These are phyloP conservation scores for Yarrowia sp. DNA, from an alignment of 805 yeast species.

Conservation along the genomic window DNA sequence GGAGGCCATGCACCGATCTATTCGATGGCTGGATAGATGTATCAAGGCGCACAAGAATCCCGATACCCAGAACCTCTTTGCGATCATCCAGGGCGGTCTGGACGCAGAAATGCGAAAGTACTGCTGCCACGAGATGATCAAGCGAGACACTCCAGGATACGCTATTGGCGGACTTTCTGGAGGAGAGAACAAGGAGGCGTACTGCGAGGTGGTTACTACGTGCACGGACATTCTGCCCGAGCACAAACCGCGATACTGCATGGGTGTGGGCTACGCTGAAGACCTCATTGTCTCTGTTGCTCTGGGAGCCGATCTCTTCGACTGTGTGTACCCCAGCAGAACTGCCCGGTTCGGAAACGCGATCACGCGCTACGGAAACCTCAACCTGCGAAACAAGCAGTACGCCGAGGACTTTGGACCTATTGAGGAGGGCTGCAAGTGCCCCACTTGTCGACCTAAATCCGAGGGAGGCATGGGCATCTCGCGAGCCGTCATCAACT, in stretches of 20 bases:
- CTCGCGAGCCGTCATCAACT: slow-evolving; percentile 42
- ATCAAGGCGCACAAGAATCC: slow-evolving; percentile 46
- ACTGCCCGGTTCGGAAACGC: slow-evolving; percentile 49
- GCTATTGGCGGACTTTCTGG: slow-evolving; percentile 51
- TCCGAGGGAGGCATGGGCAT: slow-evolving; percentile 41
- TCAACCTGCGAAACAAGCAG: slow-evolving; percentile 41
- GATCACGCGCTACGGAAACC: slow-evolving; percentile 41
- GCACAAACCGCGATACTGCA: slow-evolving; percentile 46
- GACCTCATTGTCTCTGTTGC: slow-evolving; percentile 48
- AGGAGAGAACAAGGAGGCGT: slow-evolving; percentile 45
- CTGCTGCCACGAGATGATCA: slow-evolving; percentile 46
- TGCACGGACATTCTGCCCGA: slow-evolving; percentile 46
- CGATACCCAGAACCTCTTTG: slow-evolving; percentile 45
- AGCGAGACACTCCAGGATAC: slow-evolving; percentile 47
- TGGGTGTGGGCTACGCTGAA: slow-evolving; percentile 51
- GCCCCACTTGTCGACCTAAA: slow-evolving; percentile 43
- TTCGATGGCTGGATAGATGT: slow-evolving; percentile 48
- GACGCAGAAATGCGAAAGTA: slow-evolving; percentile 41
- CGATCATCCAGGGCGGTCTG: slow-evolving; percentile 49
- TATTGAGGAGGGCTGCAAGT: slow-evolving; percentile 43
- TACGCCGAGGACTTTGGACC: slow-evolving; percentile 41
- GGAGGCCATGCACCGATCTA: slow-evolving; percentile 47
- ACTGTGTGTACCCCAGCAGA: slow-evolving; percentile 48
- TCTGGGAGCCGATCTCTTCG: slow-evolving; percentile 48
- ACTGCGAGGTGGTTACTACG: slow-evolving; percentile 43